phyloP scores from a whole-genome alignment of 2,329 filamentous ascomycete species.

The Aureobasidium pullulans region DNA sequence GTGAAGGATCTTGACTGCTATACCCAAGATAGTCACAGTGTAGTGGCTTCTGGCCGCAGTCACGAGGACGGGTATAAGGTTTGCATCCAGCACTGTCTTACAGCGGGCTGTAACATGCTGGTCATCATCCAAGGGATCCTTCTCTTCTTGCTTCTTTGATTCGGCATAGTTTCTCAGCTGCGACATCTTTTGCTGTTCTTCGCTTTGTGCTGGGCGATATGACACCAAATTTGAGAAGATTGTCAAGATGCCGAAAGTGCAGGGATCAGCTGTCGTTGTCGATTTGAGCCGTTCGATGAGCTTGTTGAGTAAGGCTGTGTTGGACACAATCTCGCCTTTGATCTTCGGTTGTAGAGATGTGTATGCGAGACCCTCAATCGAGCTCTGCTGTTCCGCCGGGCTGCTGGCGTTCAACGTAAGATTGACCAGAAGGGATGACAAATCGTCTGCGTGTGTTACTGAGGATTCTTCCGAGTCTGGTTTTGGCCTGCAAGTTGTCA shows the following conservation, averaged over 20 bases:
- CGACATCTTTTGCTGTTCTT: slow-evolving; percentile 86
- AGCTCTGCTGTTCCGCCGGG: slow-evolving; percentile 47
- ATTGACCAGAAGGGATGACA: slow-evolving; percentile 51
- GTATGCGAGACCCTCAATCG: slow-evolving; percentile 87
- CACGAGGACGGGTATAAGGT: slow-evolving; percentile 68
- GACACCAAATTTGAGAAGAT: slow-evolving; percentile 78
- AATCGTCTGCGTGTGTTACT: slow-evolving; percentile 32
- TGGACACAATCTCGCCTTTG: slow-evolving; percentile 70
- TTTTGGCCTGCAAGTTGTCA: neutral
- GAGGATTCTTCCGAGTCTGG: neutral
- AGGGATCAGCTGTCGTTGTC: slow-evolving; percentile 21
- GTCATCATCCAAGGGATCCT: slow-evolving; percentile 67
- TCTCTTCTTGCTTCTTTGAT: slow-evolving; percentile 56
- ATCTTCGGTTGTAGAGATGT: slow-evolving; percentile 78
- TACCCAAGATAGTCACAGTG: slow-evolving; percentile 62
- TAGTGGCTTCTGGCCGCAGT: slow-evolving; percentile 39
- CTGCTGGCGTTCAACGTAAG: slow-evolving; percentile 56
- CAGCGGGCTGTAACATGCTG: slow-evolving; percentile 69
- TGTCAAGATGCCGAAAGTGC: slow-evolving; percentile 75
- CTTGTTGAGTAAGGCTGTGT: slow-evolving; percentile 60
- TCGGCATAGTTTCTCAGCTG: slow-evolving; percentile 94
- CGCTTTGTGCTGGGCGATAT: slow-evolving; percentile 69
- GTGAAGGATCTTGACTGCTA: slow-evolving; percentile 70
- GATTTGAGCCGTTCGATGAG: slow-evolving; percentile 58
- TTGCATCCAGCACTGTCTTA: slow-evolving; percentile 68